phyloP scores from a whole-genome alignment of 352 stramenopile genomes.

The Thraustochytrium sp. region DNA sequence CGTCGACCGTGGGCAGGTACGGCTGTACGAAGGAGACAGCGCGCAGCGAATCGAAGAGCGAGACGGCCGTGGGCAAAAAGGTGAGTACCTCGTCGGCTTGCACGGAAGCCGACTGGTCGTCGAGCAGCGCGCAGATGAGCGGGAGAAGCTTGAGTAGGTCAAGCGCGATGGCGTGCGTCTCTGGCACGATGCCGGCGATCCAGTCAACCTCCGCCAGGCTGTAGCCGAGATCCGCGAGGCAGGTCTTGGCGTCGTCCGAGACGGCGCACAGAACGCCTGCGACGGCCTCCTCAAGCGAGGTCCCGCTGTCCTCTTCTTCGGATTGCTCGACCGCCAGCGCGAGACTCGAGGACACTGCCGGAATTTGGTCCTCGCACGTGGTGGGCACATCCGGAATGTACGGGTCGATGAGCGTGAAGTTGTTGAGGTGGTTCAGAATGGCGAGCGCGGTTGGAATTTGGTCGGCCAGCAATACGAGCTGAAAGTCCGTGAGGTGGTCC shows the following conservation, averaged over 20 bases:
- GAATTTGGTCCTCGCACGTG: neutral
- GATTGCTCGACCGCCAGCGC: neutral
- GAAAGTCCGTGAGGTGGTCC: neutral
- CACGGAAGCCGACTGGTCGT: neutral
- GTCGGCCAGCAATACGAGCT: neutral
- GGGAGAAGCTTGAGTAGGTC: slow-evolving; percentile 37
- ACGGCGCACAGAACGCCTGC: neutral
- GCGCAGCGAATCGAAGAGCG: slow-evolving; percentile 2
- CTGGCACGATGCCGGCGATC: slow-evolving; percentile 27
- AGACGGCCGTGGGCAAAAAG: neutral
- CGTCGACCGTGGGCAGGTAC: neutral
- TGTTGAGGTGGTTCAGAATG: slow-evolving; percentile 19
- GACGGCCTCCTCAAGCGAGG: neutral
- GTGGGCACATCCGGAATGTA: slow-evolving; percentile 21
- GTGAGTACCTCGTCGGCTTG: neutral
- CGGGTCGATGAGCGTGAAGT: slow-evolving; percentile 14
- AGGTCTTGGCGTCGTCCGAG: neutral
- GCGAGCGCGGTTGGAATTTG: slow-evolving; percentile 2
- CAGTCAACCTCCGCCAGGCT: slow-evolving; percentile 27
- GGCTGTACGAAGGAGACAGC: neutral
- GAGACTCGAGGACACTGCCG: neutral
- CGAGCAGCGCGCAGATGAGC: slow-evolving; percentile 14
- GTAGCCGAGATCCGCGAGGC: slow-evolving; percentile 18
- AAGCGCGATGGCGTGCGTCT: slow-evolving; percentile 4
- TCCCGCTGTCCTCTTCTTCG: neutral